Percentiles rank a stretch among this genome's conserved stretches.
Evolutionary conservation across 176 grass and related monocot genomes (phyloP).

Genomic region (Sorghum bicolor): DNA sequence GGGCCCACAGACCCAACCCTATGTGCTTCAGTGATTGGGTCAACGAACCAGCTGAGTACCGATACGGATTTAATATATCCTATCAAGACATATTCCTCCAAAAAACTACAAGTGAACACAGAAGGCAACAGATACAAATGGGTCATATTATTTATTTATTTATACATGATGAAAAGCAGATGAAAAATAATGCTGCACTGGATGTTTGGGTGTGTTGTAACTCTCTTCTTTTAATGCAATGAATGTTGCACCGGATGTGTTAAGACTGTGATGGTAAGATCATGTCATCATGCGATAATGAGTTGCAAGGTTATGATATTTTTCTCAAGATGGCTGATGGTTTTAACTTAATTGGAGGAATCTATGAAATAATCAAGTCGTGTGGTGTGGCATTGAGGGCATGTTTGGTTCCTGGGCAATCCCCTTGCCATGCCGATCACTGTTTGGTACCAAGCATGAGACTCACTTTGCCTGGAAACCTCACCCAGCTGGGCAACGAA

Average conservation of each 20-base stretch:
- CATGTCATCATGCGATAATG: not conserved
- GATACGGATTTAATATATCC: not conserved
- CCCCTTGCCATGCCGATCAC: not conserved
- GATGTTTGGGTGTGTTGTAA: too few relatives aligned
- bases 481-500: not conserved
- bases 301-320: conserved; percentile 12
- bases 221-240: too few relatives aligned
- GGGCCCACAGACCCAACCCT: not conserved
- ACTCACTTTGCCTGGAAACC: not conserved
- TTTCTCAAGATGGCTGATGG: not conserved
- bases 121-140: not conserved
- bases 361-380: not conserved
- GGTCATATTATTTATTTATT: not conserved
- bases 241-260: not conserved
- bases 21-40: not conserved
- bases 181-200: not conserved
- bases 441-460: not conserved
- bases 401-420: not conserved
- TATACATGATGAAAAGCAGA: not conserved
- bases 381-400: not conserved
- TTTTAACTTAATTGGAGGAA: not conserved
- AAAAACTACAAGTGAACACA: not conserved
- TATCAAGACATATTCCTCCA: not conserved
- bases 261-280: not conserved
- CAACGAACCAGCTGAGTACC: not conserved